Conservation (phyloP, 208 protist species). For the Wallacemonas sp. region DNA sequence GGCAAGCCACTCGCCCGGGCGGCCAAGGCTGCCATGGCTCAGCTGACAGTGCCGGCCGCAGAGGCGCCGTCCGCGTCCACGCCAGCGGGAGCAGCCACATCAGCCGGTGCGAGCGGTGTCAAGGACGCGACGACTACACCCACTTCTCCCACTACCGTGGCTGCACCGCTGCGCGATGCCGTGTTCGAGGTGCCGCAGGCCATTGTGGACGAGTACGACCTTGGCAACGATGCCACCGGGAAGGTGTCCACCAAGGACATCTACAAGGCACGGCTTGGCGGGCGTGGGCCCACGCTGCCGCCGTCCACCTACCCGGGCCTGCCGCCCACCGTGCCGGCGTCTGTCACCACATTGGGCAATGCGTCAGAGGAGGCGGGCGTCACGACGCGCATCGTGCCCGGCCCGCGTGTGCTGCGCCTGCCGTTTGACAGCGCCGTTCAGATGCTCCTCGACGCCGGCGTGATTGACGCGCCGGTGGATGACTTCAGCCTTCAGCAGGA, state of each 20-base stretch:
- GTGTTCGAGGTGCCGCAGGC: conserved; percentile 39
- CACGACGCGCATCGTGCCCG: conserved; percentile 5
- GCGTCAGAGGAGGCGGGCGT: no score
- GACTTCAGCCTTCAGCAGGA: conserved; percentile 93
- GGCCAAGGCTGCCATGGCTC: conserved; percentile 17
- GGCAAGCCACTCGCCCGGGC: conserved; percentile 17
- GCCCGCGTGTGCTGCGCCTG: conserved; percentile 47
- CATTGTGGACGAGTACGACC: conserved; percentile 24
- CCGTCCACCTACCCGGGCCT: conserved; percentile 3
- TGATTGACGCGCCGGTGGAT: conserved; percentile 28
- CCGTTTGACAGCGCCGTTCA: conserved; percentile 52
- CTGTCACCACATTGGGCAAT: neutral
- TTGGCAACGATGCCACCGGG: conserved; percentile 16
- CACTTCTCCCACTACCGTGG: no score
- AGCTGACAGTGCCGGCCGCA: neutral
- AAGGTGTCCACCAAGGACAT: conserved; percentile 25
- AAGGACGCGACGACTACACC: no score
- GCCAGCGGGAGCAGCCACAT: no score
- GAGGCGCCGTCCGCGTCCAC: neutral
- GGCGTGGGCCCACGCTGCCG: neutral
- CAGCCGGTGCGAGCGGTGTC: no score
- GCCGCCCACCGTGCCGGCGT: neutral
- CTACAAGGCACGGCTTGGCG: conserved; percentile 58
- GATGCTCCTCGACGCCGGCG: conserved; percentile 39
- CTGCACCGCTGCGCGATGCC: conserved; percentile 11